Evolutionary conservation across 495 filamentous ascomycete genomes (phyloP), one percentile per base, ranked within the genome.

Genomic region (Lasiosphaeris hirsuta): DNA sequence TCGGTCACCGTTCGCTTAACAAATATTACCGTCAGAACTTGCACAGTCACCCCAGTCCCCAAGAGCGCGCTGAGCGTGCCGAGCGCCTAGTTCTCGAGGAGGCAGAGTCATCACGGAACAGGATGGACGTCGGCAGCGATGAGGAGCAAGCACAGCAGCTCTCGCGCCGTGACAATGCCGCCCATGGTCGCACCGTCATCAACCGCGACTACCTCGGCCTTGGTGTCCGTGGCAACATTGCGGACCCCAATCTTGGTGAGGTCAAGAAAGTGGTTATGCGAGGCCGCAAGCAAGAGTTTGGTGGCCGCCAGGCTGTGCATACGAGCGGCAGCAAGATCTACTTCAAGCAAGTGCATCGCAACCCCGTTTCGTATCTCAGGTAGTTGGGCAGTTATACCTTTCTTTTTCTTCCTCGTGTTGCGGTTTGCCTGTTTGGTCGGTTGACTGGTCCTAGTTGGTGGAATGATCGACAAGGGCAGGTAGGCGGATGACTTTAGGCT

Each of bases 11-110:
- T 52, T 92, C 89, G 7, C 76, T 96, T 13, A 85, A 87, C 58
- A 82, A 79, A 51, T 97, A 96, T 72, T 98, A 84, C 72, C 88
- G 90, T 48, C 94, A 98, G 75, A 97, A 97, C 72, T 77, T 97
- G 36, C 87, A 90, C 76, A 87, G 79, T 70, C 82, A 95, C 73
- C 90, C 89, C 3, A 82, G 86, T 5, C 70, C 83, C 0, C 82
- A 83, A 13, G 91, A 95, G 68, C 82, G 81, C 43, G 72, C 80
- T 66, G 76, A 51, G 15, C 15, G 30, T 30, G 23, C 23, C 23
- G 53, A 82, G 75, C 69, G 76, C 69, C 59, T 78, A 53, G 82
- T 82, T 35, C 77, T 81, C 18, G 80, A 85, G 58, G 77, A 70
- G 4, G 68, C 64, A 11, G 56, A 69, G 45, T 30, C 23, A 5